phyloP scores from a whole-genome alignment of 352 stramenopile genomes.

The Phytopythium vexans region DNA sequence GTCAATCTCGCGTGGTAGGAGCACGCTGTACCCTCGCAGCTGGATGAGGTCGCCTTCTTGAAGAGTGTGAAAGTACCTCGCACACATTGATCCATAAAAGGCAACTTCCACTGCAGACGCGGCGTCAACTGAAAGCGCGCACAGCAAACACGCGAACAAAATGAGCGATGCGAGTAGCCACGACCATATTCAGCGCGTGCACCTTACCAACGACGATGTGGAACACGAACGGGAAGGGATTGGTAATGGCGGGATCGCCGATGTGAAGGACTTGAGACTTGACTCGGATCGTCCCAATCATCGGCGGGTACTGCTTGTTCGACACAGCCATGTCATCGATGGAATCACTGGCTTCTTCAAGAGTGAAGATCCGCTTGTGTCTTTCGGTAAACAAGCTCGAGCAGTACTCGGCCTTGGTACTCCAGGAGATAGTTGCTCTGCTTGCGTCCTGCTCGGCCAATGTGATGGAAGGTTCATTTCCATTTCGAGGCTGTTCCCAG shows the following conservation, averaged over 20 bases:
- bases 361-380: slow-evolving; percentile 15
- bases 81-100: slow-evolving; percentile 70
- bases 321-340: no score
- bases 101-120: slow-evolving; percentile 40
- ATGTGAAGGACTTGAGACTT: slow-evolving; percentile 58
- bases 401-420: slow-evolving; percentile 14
- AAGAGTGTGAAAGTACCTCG: slow-evolving; percentile 45
- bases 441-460: background rate
- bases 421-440: slow-evolving; percentile 17
- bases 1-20: slow-evolving; percentile 11
- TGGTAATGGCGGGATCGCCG: slow-evolving; percentile 29
- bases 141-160: background rate
- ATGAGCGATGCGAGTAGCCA: background rate
- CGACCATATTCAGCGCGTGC: background rate
- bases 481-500: slow-evolving; percentile 1
- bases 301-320: slow-evolving; percentile 17
- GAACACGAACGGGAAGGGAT: slow-evolving; percentile 68
- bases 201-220: slow-evolving; percentile 51
- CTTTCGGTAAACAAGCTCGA: slow-evolving; percentile 18
- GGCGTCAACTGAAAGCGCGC: slow-evolving; percentile 29
- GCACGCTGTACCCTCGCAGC: slow-evolving; percentile 35
- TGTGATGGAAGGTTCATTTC: no score
- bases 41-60: slow-evolving; percentile 65
- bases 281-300: slow-evolving; percentile 49
- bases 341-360: slow-evolving; percentile 14